Evolutionary conservation across 495 filamentous ascomycete genomes (phyloP).

Genomic region (Entonaema liquescens): DNA sequence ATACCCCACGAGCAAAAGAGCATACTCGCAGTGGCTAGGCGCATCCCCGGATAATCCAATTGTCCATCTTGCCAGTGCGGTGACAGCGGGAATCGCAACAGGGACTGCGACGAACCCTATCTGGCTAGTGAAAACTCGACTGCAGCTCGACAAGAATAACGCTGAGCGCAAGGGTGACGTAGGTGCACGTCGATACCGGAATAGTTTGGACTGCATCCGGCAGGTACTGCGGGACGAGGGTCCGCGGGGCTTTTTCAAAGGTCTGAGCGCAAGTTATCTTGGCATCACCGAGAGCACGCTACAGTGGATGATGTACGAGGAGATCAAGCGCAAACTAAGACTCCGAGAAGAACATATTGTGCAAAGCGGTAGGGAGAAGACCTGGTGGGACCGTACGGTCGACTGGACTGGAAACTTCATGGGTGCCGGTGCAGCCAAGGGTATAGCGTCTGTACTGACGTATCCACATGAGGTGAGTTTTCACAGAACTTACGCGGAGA

Average conservation of each 20-base stretch:
- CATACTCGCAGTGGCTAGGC: slow-evolving; percentile 73
- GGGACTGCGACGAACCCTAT: slow-evolving; percentile 91
- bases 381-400: slow-evolving; percentile 69
- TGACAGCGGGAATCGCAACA: slow-evolving; percentile 78
- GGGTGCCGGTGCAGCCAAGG: slow-evolving; percentile 82
- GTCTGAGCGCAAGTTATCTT: slow-evolving; percentile 86
- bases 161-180: slow-evolving; percentile 60
- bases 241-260: slow-evolving; percentile 79
- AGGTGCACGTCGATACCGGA: slow-evolving; percentile 73
- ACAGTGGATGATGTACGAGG: slow-evolving; percentile 89
- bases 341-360: slow-evolving; percentile 64
- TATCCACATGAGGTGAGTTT: slow-evolving; percentile 86
- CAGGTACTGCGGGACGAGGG: slow-evolving; percentile 83
- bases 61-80: slow-evolving; percentile 78
- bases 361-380: slow-evolving; percentile 62
- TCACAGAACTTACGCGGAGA: not conserved
- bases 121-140: slow-evolving; percentile 88
- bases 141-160: slow-evolving; percentile 82
- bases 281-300: slow-evolving; percentile 86
- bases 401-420: slow-evolving; percentile 74
- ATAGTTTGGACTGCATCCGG: slow-evolving; percentile 79
- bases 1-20: slow-evolving; percentile 86
- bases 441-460: slow-evolving; percentile 79
- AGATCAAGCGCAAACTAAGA: slow-evolving; percentile 73
- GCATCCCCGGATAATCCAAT: slow-evolving; percentile 69